Conservation (phyloP, 2,329 filamentous ascomycete genomes). For the Fusarium subglutinans region DNA sequence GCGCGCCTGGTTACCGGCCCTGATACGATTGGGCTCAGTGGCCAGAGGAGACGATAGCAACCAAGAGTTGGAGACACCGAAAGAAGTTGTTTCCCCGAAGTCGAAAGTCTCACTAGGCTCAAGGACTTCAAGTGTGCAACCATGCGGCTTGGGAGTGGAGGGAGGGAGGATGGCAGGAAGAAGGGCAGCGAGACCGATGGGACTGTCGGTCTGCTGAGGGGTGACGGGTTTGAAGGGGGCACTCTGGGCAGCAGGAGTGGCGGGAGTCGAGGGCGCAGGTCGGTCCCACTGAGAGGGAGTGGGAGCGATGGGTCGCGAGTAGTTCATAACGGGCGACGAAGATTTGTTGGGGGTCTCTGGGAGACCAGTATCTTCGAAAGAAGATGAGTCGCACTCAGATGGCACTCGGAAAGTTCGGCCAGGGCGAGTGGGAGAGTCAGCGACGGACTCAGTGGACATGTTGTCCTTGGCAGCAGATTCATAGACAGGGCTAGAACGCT, state of each 20-base stretch:
- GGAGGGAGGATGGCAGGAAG: slow-evolving; percentile 25
- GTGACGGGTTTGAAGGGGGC: not conserved
- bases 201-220: slow-evolving; percentile 14
- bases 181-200: slow-evolving; percentile 35
- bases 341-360: slow-evolving; percentile 15
- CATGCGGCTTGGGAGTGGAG: not conserved
- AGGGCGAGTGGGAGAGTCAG: slow-evolving; percentile 21
- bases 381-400: slow-evolving; percentile 31
- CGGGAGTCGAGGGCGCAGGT: slow-evolving; percentile 37
- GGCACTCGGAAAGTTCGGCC: slow-evolving; percentile 33
- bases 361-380: slow-evolving; percentile 2
- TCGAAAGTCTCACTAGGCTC: slow-evolving; percentile 30
- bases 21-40: slow-evolving; percentile 35
- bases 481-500: slow-evolving; percentile 15
- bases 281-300: slow-evolving; percentile 44
- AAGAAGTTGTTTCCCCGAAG: slow-evolving; percentile 43
- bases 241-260: slow-evolving; percentile 19
- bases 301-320: slow-evolving; percentile 41
- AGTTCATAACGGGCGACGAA: slow-evolving; percentile 31
- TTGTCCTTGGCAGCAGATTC: slow-evolving; percentile 10
- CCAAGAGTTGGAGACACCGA: slow-evolving; percentile 44
- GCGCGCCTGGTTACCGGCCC: slow-evolving; percentile 33
- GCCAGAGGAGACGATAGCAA: slow-evolving; percentile 35
- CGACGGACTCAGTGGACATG: not conserved
- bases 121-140: not conserved